phyloP scores from a whole-genome alignment of 441 rosid species.

The Hypseocharis bilobata region DNA sequence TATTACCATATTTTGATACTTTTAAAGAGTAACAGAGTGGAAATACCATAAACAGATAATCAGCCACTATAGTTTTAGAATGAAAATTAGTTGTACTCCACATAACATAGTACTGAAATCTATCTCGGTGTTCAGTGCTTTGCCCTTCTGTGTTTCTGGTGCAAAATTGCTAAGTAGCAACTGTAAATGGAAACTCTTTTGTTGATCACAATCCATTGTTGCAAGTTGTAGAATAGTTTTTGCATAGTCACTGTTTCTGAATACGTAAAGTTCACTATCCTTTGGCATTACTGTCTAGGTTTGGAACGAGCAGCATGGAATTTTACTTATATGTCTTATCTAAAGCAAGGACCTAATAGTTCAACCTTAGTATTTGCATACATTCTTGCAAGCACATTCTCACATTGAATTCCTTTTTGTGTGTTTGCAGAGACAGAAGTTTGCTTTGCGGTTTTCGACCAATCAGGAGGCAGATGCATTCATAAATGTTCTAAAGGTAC shows the following conservation, averaged over 20 bases:
- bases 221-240: background rate
- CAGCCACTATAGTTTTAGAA: too few relatives aligned
- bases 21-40: too few relatives aligned
- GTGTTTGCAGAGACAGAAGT: conserved; percentile 65
- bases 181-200: too few relatives aligned
- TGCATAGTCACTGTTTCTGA: background rate
- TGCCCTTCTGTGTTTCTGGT: too few relatives aligned
- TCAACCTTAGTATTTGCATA: conserved; percentile 7
- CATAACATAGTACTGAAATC: too few relatives aligned
- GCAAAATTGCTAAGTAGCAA: too few relatives aligned
- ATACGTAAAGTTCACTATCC: background rate
- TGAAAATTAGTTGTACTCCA: too few relatives aligned
- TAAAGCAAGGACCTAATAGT: background rate
- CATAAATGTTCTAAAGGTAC: conserved; percentile 47
- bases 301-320: background rate
- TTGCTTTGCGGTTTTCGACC: conserved; percentile 55
- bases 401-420: background rate
- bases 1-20: too few relatives aligned
- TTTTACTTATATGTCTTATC: background rate
- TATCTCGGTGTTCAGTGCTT: too few relatives aligned
- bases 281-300: background rate
- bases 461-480: conserved; percentile 45
- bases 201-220: background rate
- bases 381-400: background rate
- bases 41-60: too few relatives aligned